Conservation (phyloP, 176 grass and related monocot genomes). For the Aechmea fasciata region DNA sequence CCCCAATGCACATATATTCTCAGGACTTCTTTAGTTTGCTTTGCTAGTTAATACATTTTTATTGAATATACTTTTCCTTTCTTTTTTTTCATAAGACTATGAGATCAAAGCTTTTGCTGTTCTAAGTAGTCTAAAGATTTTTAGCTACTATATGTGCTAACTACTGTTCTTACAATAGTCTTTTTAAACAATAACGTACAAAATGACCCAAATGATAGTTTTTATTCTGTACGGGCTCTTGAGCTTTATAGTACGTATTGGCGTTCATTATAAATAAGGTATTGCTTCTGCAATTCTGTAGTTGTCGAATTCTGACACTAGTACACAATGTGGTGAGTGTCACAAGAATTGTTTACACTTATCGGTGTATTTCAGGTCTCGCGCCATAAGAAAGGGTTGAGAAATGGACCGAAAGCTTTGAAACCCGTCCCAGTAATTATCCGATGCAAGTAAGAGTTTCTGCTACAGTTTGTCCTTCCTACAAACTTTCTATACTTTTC, state of each 20-base stretch:
- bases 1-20: too few relatives aligned
- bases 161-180: too few relatives aligned
- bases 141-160: too few relatives aligned
- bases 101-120: too few relatives aligned
- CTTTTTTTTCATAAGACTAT: too few relatives aligned
- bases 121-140: too few relatives aligned
- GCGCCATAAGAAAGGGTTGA: constrained; percentile 65
- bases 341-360: background rate
- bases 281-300: background rate
- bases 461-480: background rate
- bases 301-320: background rate
- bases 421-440: constrained; percentile 93
- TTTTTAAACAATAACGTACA: too few relatives aligned
- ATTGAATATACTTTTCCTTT: too few relatives aligned
- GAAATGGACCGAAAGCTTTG: constrained; percentile 82
- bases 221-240: background rate
- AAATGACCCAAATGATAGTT: too few relatives aligned
- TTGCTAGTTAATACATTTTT: too few relatives aligned
- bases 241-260: background rate
- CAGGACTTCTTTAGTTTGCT: too few relatives aligned
- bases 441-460: constrained; percentile 66
- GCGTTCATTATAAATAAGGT: background rate
- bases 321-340: too few relatives aligned
- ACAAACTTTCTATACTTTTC: background rate
- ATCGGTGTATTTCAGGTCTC: constrained; percentile 50